Evolutionary conservation across 139 green algal species (phyloP).

Genomic region (Chlorella sp.): DNA sequence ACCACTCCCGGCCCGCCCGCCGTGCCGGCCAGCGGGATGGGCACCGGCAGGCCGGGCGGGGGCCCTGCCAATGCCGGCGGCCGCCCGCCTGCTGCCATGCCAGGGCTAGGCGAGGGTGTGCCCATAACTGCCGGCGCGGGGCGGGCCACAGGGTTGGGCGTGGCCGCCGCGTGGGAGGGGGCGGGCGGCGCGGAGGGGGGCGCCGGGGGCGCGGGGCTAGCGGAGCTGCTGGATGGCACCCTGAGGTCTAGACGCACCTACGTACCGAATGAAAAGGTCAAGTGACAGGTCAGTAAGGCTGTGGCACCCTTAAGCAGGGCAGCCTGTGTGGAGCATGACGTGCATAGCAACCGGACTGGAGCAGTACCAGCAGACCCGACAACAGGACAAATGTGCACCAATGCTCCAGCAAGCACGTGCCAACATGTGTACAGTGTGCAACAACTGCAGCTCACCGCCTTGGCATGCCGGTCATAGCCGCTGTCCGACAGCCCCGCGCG

Average conservation of each 20-base stretch:
- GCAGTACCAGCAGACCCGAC: too few species aligned
- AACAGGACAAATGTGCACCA: too few species aligned
- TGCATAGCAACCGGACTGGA: too few species aligned
- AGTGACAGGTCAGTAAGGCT: too few species aligned
- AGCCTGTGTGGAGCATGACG: too few species aligned
- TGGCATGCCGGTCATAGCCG: background rate
- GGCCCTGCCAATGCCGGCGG: too few species aligned
- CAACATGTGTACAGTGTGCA: background rate
- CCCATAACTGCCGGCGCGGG: background rate
- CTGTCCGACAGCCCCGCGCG: background rate
- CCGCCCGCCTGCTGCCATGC: background rate
- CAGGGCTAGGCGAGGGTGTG: background rate
- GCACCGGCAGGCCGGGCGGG: background rate
- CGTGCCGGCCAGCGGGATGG: background rate
- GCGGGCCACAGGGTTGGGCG: too few species aligned
- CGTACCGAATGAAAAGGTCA: background rate
- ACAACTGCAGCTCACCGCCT: background rate
- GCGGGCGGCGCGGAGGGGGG: background rate
- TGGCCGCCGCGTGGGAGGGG: background rate
- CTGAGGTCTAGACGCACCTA: constrained; percentile 5
- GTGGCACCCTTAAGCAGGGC: too few species aligned
- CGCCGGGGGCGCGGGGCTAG: background rate
- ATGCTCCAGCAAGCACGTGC: too few species aligned
- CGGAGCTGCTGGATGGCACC: background rate
- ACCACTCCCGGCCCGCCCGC: background rate